Base-by-base conservation (phyloP, 345 rosid species). In the Kandelia obovata region DNA sequence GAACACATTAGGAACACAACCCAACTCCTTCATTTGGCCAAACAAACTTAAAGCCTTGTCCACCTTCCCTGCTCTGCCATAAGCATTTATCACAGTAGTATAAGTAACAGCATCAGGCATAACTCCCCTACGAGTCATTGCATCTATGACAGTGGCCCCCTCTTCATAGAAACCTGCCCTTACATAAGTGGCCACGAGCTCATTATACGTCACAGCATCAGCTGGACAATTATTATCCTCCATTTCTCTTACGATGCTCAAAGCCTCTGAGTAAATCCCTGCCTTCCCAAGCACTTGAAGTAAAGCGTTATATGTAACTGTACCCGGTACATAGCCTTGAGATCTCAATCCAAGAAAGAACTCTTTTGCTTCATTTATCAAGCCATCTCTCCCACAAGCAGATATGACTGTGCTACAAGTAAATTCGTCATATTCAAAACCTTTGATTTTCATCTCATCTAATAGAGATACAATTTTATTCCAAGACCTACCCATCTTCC, bases 401-500 rank as follows among this genome's bases (percentile, higher is more conserved):
- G 98, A 79, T 52, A 93, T 59, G 68, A 93, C 98, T 23, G 97
- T 91, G 47, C 98, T 93, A 58, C 88, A 90, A 71, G 98, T 91
- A 61, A 93, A 93, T 65, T 93, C 98, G 74, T 91, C 97, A 53
- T 82, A 87, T 26, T 75, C 65, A 53, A 91, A 80, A 27, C 92
- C 85, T 70, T 72, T 77, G 76, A 74, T 78, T 79, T 77, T 84
- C 79, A 93, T 90, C 75, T 88, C 97, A 53, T 86, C 89, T 75
- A 93, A 68, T 52, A 93, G 85, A 2, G 46, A 51, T 25, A 87
- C 72, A 82, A 91, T 89, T 21, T 79, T 89, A 16, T 73, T 39
- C 90, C 96, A 89, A 5, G 98, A 93, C 35, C 92, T 76, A 52
- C 98, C 97, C 97, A 86, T 89, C 75, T 83, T 87, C 69, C 98